Evolutionary conservation across 2,329 filamentous ascomycete species (phyloP).

Genomic region (Coleophoma crateriformis): DNA sequence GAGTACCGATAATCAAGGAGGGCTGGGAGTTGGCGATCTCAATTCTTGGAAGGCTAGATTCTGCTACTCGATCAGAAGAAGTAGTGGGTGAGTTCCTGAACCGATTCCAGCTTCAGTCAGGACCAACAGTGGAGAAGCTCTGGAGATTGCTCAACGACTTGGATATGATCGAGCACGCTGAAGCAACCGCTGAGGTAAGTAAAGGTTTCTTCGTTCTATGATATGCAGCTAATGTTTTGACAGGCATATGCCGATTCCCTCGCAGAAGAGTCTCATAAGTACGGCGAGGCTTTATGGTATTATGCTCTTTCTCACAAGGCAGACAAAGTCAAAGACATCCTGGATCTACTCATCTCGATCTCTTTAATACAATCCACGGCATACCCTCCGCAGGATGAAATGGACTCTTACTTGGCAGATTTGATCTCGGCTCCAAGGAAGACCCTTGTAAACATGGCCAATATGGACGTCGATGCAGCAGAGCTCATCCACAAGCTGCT

Average conservation of each 20-base stretch:
- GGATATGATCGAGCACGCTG: conserved; percentile 72
- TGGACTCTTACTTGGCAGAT: conserved; percentile 66
- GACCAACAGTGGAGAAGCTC: conserved; percentile 72
- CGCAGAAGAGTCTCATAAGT: conserved; percentile 66
- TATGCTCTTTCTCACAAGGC: conserved; percentile 79
- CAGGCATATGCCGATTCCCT: conserved; percentile 81
- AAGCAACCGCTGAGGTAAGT: conserved; percentile 74
- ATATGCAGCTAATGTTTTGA: conserved; percentile 15
- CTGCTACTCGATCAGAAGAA: conserved; percentile 63
- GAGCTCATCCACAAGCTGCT: conserved; percentile 79
- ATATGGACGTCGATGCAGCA: conserved; percentile 74
- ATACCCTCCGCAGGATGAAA: conserved; percentile 64
- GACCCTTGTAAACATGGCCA: conserved; percentile 66
- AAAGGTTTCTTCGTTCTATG: background rate
- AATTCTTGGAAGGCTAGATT: conserved; percentile 75
- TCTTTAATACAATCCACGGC: conserved; percentile 80
- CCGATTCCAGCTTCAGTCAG: conserved; percentile 66
- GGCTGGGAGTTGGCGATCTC: conserved; percentile 90
- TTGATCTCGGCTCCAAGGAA: conserved; percentile 68
- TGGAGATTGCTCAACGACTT: conserved; percentile 73
- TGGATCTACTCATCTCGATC: conserved; percentile 82
- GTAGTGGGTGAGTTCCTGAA: conserved; percentile 68
- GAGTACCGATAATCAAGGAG: conserved; percentile 40
- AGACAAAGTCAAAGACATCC: conserved; percentile 75
- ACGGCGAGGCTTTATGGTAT: conserved; percentile 84